Evolutionary conservation across 139 green algal genomes (phyloP), one percentile per base, ranked within the genome.

Genomic region (Ettlia oleoabundans): DNA sequence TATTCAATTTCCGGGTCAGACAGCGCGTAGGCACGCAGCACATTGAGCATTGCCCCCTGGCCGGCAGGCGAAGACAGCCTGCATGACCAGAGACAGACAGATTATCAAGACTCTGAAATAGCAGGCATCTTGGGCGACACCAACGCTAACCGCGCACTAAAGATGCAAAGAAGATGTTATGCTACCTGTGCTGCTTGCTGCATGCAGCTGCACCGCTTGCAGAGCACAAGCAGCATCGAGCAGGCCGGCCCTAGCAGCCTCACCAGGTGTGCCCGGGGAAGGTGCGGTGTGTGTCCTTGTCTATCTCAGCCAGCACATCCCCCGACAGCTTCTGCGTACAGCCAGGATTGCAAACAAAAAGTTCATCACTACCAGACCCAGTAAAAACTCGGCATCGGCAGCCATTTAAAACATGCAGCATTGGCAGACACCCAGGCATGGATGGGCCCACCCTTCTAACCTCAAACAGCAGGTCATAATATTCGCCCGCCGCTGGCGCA

Each of bases 231-330:
- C n/a, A n/a, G n/a, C n/a, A n/a, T n/a, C n/a, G n/a, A n/a, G n/a
- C n/a, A n/a, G n/a, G n/a, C n/a, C n/a, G n/a, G n/a, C n/a, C n/a
- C n/a, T n/a, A 22, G 10, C 2, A 51, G 2, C 19, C 70, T 9
- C 53, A 89, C 85, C 62, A 78, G 4, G 70, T 63, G 67, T 88
- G 71, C 9, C 83, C 81, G 1, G 93, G 93, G 66, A 97, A 97
- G 1, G 92, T 97, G 40, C 93, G 86, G 69, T 85, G 84, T 10
- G 92, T 76, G 76, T 96, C 93, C 80, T 96, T 96, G 0, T 96
- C 91, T 26, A 96, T 96, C 30, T 93, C 89, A n/a, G 35, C 52
- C 9, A 84, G 63, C 6, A 94, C 88, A 35, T 94, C 78, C 7
- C n/a, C 26, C 1, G 61, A 33, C 22, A 88, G 40, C 41, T 28